A percentile compares a stretch with the other conserved stretches of the same genome.
Evolutionary conservation across 1,139 yeast species (phyloP).

Genomic region (Wickerhamomyces sp.): DNA sequence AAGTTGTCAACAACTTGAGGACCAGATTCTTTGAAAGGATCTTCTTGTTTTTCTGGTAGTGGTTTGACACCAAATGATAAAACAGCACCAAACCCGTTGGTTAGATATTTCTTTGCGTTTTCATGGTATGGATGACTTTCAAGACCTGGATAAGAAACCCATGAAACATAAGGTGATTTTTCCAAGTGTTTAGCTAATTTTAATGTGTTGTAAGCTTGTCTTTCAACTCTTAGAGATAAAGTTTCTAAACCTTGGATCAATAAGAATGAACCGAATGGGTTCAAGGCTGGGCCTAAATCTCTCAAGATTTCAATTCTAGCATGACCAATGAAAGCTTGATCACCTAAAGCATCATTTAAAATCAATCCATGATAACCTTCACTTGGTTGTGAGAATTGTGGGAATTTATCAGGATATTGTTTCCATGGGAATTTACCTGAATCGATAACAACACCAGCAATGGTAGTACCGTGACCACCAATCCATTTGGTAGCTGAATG

Average conservation of each 20-base stretch:
- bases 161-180: constrained; percentile 62
- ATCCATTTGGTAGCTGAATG: constrained; percentile 99
- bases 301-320: constrained; percentile 82
- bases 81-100: constrained; percentile 79
- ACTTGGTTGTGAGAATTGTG: constrained; percentile 85
- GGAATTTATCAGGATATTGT: constrained; percentile 79
- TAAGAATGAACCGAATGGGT: constrained; percentile 85
- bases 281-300: constrained; percentile 86
- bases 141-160: constrained; percentile 93
- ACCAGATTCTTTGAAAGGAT: constrained; percentile 67
- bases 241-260: constrained; percentile 91
- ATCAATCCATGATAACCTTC: constrained; percentile 91
- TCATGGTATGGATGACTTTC: constrained; percentile 79
- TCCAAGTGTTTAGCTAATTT: constrained; percentile 77
- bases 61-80: constrained; percentile 85
- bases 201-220: constrained; percentile 84
- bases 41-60: constrained; percentile 39
- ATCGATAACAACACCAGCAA: constrained; percentile 88
- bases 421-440: constrained; percentile 92
- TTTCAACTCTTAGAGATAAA: constrained; percentile 84
- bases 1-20: constrained; percentile 78
- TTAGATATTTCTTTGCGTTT: constrained; percentile 75
- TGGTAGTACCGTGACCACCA: constrained; percentile 95
- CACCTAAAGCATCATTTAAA: constrained; percentile 77
- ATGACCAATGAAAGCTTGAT: constrained; percentile 73